Evolutionary conservation across 2,329 filamentous ascomycete species (phyloP), one percentile per base, ranked within the genome.

Genomic region (Dendryphion nanum): DNA sequence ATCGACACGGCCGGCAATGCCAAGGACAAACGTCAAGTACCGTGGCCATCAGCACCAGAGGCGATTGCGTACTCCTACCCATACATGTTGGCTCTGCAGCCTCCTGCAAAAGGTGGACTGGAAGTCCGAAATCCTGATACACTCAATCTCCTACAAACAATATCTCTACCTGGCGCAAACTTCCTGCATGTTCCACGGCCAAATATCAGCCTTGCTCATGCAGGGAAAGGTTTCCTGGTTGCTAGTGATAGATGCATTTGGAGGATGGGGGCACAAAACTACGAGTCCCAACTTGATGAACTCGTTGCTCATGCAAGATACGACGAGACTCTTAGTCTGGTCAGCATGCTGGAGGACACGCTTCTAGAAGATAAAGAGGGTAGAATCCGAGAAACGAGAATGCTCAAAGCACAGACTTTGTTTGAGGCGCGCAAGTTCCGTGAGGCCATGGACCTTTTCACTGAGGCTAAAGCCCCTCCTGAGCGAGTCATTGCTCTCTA

Each of bases 1-100:
- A 86, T 95, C 49, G 85, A 93, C 41, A 79, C 85, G 8, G 77
- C 89, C 19, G 93, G 90, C 4, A 90, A 89, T 50, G 78, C 89
- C 0, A 63, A 94, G 21, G 85, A 90, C 30, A 88, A 87, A 65
- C 77, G 85, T 38, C 90, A 97, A 61, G 83, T 98, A n/a, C 89
- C 89, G 2, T 98, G 93, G 93, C 79, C 83, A 29, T 75, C 80
- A 21, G 88, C 91, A 1, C 94, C 93, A 1, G 90, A 96, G 55
- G 85, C 85, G 39, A 83, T 98, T 42, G 93, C 91, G 16, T 98
- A 96, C 64, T 96, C 90, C 16, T 98, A 98, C 62, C 93, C 93
- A 0, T 98, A 96, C 61, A 83, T 98, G 38, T 73, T 98, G 33
- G 87, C 89, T 7, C 72, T 98, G 12, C 89, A 95, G 59, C 75